These are phyloP conservation scores for Teunomyces tritomae DNA, from an alignment of 805 yeast species.

Conservation along the genomic window DNA sequence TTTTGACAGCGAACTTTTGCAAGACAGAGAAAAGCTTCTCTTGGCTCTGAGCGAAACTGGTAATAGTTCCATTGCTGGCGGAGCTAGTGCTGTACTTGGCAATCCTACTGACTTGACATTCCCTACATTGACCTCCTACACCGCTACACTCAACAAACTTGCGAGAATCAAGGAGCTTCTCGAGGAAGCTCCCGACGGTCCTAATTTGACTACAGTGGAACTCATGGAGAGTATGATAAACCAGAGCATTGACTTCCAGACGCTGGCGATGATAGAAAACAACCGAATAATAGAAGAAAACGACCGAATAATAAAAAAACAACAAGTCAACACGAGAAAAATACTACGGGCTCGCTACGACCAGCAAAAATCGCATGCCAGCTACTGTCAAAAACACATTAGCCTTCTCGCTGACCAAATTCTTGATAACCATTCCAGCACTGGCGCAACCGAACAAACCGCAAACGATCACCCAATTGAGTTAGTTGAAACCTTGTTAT, in stretches of 20 bases:
- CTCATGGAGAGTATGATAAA: background rate
- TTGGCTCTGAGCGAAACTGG: background rate
- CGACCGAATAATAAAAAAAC: slow-evolving; percentile 5
- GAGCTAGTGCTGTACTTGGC: background rate
- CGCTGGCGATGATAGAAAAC: slow-evolving; percentile 2
- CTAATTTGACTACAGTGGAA: background rate
- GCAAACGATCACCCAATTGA: background rate
- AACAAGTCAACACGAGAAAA: slow-evolving; percentile 4
- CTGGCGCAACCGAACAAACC: background rate
- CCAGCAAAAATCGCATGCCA: background rate
- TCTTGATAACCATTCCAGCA: background rate
- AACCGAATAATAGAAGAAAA: slow-evolving; percentile 4
- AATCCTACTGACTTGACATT: background rate
- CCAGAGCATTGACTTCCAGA: slow-evolving; percentile 2
- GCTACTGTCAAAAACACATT: background rate
- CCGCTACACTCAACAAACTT: background rate
- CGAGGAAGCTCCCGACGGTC: background rate
- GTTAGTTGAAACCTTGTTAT: slow-evolving; percentile 1
- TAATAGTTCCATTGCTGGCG: background rate
- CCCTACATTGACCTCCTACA: slow-evolving; percentile 1
- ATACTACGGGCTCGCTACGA: slow-evolving; percentile 4
- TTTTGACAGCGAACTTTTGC: background rate
- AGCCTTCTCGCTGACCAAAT: background rate
- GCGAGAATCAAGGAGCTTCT: background rate
- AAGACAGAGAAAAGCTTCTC: background rate